Evolutionary conservation across 768 basidiomycete species (phyloP), one percentile per base, ranked within the genome.

Genomic region (Suillus discolor): DNA sequence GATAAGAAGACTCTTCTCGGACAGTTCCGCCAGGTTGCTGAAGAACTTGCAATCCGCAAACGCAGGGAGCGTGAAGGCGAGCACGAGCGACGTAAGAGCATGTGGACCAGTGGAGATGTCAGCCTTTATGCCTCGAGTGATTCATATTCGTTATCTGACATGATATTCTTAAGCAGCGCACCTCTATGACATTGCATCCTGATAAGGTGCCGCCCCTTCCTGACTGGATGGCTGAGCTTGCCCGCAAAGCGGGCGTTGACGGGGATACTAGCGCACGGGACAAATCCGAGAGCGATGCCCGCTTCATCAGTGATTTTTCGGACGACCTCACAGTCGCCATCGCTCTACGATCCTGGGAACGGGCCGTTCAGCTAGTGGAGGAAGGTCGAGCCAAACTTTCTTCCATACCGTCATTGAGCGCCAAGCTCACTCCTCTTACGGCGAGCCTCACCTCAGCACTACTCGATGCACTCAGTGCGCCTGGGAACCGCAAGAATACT

Each of bases 61-160:
- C 87, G 96, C 63, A 97, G 95, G 76, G 95, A 98, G 72, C 91
- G 95, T 64, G 92, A 99, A 79, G 93, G 93, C 61, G 93, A 96
- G 78, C 90, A 97, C 71, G 94, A 96, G 74, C 82, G 94, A 64
- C 83, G 96, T 51, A 93, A 94, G 77, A 92, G 85, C 69, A 75
- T 91, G 75, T 92, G 88, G 86, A 79, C 84, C 64, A 73, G 66
- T 34, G 72, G 76, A 42, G 85, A 81, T 54, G 85, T 84, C 66
- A 73, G 80, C 70, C 1, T 25, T 16, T 49, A 65, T 25, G 18
- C 9, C 25, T 12, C 4, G 1, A 67, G 41, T 23, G 15, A 41
- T 31, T 45, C 42, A 41, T 64, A 42, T 55, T 47, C 54, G 42
- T 51, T 31, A 45, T 28, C 13, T 42, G 18, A 45, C 15, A 25